A percentile compares a stretch with the other conserved stretches of the same genome.
Conservation (phyloP, 805 yeast species). For the Wickerhamomyces kurtzmanii region DNA sequence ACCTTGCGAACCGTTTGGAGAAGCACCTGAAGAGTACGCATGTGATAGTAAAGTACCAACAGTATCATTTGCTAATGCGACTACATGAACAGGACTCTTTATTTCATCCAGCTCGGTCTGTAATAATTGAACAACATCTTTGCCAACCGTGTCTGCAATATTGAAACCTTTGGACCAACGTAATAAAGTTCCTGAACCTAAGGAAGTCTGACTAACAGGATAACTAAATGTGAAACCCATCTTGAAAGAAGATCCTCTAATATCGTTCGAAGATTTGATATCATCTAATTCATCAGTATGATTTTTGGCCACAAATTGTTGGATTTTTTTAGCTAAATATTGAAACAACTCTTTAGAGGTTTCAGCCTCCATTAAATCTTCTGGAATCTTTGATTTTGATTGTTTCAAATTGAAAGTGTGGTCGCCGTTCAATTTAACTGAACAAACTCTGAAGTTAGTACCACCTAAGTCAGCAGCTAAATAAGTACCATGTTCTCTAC, state of each 20-base stretch:
- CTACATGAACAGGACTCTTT: constrained; percentile 57
- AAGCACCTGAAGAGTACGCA: constrained; percentile 59
- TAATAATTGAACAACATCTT: constrained; percentile 67
- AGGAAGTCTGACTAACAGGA: constrained; percentile 81
- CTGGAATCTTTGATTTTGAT: constrained; percentile 70
- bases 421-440: constrained; percentile 67
- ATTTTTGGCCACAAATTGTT: constrained; percentile 53
- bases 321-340: constrained; percentile 65
- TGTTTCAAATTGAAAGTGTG: constrained; percentile 75
- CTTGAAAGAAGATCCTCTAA: constrained; percentile 38
- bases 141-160: constrained; percentile 74
- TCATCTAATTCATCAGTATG: constrained; percentile 39
- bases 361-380: constrained; percentile 56
- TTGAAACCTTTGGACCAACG: constrained; percentile 97
- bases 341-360: constrained; percentile 60
- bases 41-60: constrained; percentile 89
- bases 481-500: constrained; percentile 72
- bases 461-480: constrained; percentile 96
- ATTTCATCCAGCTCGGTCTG: constrained; percentile 59
- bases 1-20: constrained; percentile 50
- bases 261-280: constrained; percentile 12
- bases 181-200: constrained; percentile 69
- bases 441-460: constrained; percentile 91
- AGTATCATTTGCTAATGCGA: constrained; percentile 92
- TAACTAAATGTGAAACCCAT: constrained; percentile 92